phyloP scores from a whole-genome alignment of 208 protist species.

The Wallacemonas sp. region DNA sequence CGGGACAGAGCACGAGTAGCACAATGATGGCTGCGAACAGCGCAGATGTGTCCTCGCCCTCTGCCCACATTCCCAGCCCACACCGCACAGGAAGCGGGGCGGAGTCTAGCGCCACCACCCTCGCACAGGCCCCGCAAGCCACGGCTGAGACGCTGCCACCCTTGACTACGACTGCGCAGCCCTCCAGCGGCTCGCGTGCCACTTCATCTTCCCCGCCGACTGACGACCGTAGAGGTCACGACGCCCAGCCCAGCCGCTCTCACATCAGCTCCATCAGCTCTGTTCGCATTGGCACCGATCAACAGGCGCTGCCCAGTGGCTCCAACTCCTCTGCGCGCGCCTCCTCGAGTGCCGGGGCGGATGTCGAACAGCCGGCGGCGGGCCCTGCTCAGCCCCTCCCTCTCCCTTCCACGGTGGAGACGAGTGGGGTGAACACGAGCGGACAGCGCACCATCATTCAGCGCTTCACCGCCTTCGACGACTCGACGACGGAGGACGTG shows the following conservation, averaged over 20 bases:
- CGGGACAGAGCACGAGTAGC: slow-evolving; percentile 23
- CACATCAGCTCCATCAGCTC: slow-evolving; percentile 41
- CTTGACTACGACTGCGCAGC: background rate
- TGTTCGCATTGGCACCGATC: slow-evolving; percentile 15
- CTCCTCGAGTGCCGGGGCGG: background rate
- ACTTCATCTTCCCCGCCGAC: background rate
- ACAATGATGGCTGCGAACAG: slow-evolving; percentile 25
- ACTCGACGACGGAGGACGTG: slow-evolving; percentile 24
- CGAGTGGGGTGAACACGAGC: slow-evolving; percentile 11
- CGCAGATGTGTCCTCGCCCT: slow-evolving; percentile 23
- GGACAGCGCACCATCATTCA: slow-evolving; percentile 25
- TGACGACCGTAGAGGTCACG: background rate
- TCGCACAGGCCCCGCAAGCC: slow-evolving; percentile 6
- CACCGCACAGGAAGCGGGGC: background rate
- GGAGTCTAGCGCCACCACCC: background rate
- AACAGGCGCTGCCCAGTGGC: slow-evolving; percentile 20
- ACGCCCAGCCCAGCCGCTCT: slow-evolving; percentile 21
- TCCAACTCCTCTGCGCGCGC: background rate
- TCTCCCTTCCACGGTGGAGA: background rate
- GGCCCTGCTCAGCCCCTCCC: too few species aligned
- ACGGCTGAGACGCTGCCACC: background rate
- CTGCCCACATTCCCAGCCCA: slow-evolving; percentile 13
- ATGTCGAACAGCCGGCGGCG: background rate
- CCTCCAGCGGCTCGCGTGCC: background rate
- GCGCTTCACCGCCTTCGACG: slow-evolving; percentile 38